Conservation (phyloP, 1,284 basidiomycete species). For the Rhodotorula sp. region DNA sequence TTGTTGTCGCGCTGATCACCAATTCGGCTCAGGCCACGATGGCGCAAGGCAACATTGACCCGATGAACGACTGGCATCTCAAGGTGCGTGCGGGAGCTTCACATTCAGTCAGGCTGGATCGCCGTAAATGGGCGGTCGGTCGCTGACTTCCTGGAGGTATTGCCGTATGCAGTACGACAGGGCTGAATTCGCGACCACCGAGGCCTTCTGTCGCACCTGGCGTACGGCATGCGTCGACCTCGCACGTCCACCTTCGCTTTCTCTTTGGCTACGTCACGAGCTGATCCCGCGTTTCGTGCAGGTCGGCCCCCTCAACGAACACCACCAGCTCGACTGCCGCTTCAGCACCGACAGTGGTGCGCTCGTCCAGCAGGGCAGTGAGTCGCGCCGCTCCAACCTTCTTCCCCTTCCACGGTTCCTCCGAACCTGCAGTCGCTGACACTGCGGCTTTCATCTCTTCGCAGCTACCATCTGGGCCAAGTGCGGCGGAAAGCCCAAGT, state of each 20-base stretch:
- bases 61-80: conserved; percentile 10
- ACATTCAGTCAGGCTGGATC: fast-evolving
- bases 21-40: conserved; percentile 1
- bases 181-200: neutral
- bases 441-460: neutral
- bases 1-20: neutral
- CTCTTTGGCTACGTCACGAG: neutral
- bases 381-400: neutral
- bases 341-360: conserved; percentile 9
- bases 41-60: conserved; percentile 16
- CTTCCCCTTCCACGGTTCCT: neutral
- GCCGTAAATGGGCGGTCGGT: neutral
- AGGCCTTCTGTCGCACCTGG: conserved; percentile 15
- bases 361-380: conserved; percentile 8
- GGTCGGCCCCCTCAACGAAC: conserved; percentile 6
- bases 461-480: conserved; percentile 11
- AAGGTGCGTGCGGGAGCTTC: conserved; percentile 1
- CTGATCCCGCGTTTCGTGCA: neutral
- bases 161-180: conserved; percentile 1
- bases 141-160: neutral
- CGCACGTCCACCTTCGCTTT: neutral
- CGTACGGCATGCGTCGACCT: conserved; percentile 16
- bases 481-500: conserved; percentile 24
- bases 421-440: neutral
- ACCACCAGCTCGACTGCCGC: conserved; percentile 24